Evolutionary conservation across 768 basidiomycete genomes (phyloP), one percentile per base, ranked within the genome.

Genomic region (Pilatotrama ljubarskyi): DNA sequence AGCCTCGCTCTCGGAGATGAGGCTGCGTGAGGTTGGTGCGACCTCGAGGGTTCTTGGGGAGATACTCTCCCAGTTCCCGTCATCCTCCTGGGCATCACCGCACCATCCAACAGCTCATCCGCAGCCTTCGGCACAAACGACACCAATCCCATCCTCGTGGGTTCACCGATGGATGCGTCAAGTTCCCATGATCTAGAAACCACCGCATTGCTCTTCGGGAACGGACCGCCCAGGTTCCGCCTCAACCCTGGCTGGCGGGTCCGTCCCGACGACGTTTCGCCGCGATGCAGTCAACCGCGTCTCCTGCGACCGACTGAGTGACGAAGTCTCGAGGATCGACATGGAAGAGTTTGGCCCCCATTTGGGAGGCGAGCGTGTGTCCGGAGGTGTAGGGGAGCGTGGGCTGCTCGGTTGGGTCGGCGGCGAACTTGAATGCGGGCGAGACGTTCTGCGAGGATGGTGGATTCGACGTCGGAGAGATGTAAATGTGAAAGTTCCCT

Each of bases 401-500:
- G 2, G 69, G 65, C 25, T 22, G 11, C 2, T 63, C 54, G 24
- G 22, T 48, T 0, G 60, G 26, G 61, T 66, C 50, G n/a, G 64
- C 63, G 35, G 64, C 64, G 43, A n/a, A n/a, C n/a, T n/a, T n/a
- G n/a, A 13, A 68, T 6, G 66, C 42, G 41, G 70, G 65, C 4
- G 82, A 82, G 1, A 88, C 72, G 18, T 64, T 68, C 5, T 63
- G 58, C 29, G n/a, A 67, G 63, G 61, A 91, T 84, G 29, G 69
- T 65, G 5, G 74, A 64, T 18, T 91, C 75, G 11, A 90, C 78
- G 62, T 91, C 90, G 1, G 78, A 66, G 0, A 88, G 90, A 89
- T 90, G 18, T 90, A 87, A 55, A 93, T 76, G 46, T 89, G 79
- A 15, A 89, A 91, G 73, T 86, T 91, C 0, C 91, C 90, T 87